Evolutionary conservation across 768 basidiomycete genomes (phyloP), one percentile per base, ranked within the genome.

Genomic region (Rhizopogon rudus): DNA sequence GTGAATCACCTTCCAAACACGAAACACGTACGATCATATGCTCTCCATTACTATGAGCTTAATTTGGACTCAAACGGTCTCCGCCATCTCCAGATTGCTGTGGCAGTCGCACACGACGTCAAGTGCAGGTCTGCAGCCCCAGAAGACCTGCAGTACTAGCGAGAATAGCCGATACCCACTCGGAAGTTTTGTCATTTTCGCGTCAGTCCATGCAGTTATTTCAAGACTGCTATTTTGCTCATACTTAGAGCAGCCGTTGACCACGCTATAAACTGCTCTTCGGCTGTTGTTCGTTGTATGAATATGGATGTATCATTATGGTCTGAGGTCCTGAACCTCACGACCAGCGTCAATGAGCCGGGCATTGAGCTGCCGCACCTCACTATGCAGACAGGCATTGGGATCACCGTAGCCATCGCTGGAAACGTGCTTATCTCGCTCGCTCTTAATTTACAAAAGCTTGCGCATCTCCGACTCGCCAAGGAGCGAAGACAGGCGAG

Each of bases 361-460:
- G 60, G 57, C 60, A 72, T 80, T 55, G 74, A 73, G 64, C 73
- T 83, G 20, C 86, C 86, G 29, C 72, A 77, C 61, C 67, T 90
- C 51, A 81, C 77, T 16, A 73, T 76, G 13, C 72, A 77, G 51
- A 80, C 83, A 5, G 68, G 80, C 63, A 83, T 91, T 53, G 95
- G 95, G 14, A 95, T 98, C 37, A 77, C 79, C 5, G 83, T 94
- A 37, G 88, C 93, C 3, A 81, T 96, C 53, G 75, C 79, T 7
- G 94, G 94, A 33, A 96, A 96, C 65, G 71, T 94, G 10, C 80
- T 97, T 58, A 93, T 98, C 58, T 91, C 89, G 9, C 79, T 95
- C 22, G 95, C 93, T 14, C 79, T 98, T 59, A 97, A 97, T 71
- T 74, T 90, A 35, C 95, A 98, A 71, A 98, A 97, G 67, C 80